Evolutionary conservation across 176 grass and related monocot genomes (phyloP).

Genomic region (Dendrocalamus sinicus): DNA sequence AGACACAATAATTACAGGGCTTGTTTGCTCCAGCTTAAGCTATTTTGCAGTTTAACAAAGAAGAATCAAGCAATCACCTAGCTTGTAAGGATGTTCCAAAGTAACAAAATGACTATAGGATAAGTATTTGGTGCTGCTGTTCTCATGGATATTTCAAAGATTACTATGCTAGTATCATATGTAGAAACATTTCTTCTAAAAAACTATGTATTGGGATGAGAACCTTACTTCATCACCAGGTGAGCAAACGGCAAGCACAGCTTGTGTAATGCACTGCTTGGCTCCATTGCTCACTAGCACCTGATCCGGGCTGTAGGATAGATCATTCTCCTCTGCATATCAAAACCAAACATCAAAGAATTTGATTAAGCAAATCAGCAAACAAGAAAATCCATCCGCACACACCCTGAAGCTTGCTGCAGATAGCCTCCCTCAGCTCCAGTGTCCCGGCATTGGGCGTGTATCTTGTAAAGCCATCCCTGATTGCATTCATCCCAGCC

Average conservation of each 20-base stretch:
- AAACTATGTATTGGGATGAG: neutral
- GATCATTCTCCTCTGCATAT: slow-evolving; percentile 64
- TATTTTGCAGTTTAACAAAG: slow-evolving; percentile 19
- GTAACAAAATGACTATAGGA: slow-evolving; percentile 11
- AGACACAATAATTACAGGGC: neutral
- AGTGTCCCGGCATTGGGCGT: slow-evolving; percentile 67
- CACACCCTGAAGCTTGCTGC: slow-evolving; percentile 54
- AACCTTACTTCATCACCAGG: slow-evolving; percentile 64
- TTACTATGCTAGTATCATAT: neutral
- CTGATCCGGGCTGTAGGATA: slow-evolving; percentile 61
- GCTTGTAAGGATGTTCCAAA: neutral
- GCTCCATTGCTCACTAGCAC: slow-evolving; percentile 72
- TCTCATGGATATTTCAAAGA: neutral
- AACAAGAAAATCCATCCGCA: slow-evolving; percentile 5
- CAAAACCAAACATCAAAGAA: too few relatives aligned
- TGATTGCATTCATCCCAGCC: slow-evolving; percentile 63
- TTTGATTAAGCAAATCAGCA: neutral
- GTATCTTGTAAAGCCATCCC: slow-evolving; percentile 66
- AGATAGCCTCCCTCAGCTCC: slow-evolving; percentile 74
- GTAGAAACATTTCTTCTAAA: neutral
- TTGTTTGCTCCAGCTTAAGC: slow-evolving; percentile 6
- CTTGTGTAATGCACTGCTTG: slow-evolving; percentile 68
- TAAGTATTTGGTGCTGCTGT: neutral
- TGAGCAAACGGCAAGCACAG: slow-evolving; percentile 67
- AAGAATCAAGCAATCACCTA: neutral